Evolutionary conservation across 352 stramenopile genomes (phyloP).

Genomic region (Phytopythium montanum): DNA sequence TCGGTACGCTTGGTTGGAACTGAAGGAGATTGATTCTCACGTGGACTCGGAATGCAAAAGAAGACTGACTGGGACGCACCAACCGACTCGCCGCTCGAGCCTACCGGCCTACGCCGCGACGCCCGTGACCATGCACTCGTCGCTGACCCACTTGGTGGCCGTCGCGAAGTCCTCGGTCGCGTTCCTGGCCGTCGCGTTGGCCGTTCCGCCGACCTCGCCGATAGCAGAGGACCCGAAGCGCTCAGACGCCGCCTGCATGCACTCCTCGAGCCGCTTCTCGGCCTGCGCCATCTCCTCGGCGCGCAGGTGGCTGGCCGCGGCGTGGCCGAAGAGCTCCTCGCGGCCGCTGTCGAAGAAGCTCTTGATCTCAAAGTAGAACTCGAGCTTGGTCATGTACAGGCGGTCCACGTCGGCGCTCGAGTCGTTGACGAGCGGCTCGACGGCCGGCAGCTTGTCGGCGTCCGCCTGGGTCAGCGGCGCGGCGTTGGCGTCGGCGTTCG

Average conservation of each 20-base stretch:
- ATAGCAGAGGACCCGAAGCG: slow-evolving; percentile 17
- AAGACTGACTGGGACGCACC: neutral
- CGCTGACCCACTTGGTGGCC: slow-evolving; percentile 24
- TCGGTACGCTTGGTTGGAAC: neutral
- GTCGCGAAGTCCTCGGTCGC: slow-evolving; percentile 16
- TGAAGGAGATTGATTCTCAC: neutral
- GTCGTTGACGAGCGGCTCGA: slow-evolving; percentile 15
- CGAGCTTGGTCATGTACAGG: slow-evolving; percentile 44
- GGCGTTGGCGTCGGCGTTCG: slow-evolving; percentile 1
- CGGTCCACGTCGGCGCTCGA: slow-evolving; percentile 12
- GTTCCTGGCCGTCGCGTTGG: neutral
- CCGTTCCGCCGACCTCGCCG: neutral
- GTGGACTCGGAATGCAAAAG: neutral
- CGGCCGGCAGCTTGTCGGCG: slow-evolving; percentile 2
- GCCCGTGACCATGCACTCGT: slow-evolving; percentile 12
- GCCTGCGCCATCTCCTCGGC: slow-evolving; percentile 8
- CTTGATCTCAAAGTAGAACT: slow-evolving; percentile 53
- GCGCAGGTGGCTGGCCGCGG: slow-evolving; percentile 17
- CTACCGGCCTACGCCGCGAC: neutral
- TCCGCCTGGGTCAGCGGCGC: slow-evolving; percentile 12
- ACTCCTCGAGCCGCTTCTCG: slow-evolving; percentile 26
- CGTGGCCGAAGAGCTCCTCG: slow-evolving; percentile 16
- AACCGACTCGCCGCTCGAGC: neutral
- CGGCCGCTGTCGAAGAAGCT: slow-evolving; percentile 22
- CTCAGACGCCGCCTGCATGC: slow-evolving; percentile 23